A percentile compares a stretch with the other conserved stretches of the same genome.
Conservation (phyloP, 352 stramenopile species). For the Pythium vanterpoolii region DNA sequence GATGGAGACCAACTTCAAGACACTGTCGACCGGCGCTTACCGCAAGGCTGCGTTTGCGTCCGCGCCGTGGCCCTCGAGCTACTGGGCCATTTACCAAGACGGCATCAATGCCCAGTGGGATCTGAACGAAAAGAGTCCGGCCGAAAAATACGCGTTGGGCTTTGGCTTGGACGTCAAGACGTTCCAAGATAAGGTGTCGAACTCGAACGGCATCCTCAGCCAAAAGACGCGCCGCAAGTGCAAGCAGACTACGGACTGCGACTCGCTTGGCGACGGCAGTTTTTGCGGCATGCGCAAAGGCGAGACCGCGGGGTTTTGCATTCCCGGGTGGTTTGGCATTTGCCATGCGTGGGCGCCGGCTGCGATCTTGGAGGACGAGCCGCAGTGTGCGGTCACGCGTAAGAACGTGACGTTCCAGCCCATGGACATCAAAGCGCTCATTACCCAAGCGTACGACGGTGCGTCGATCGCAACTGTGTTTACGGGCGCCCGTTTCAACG, state of each 20-base stretch:
- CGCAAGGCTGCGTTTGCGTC: neutral
- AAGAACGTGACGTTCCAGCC: conserved; percentile 29
- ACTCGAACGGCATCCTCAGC: conserved; percentile 5
- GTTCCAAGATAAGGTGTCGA: conserved; percentile 26
- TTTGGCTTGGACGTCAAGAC: conserved; percentile 8
- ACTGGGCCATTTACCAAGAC: conserved; percentile 65
- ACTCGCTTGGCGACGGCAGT: neutral
- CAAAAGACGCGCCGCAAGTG: neutral
- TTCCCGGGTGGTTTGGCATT: conserved; percentile 9
- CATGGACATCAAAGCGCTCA: conserved; percentile 25
- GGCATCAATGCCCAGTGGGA: conserved; percentile 52
- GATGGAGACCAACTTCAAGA: conserved; percentile 8
- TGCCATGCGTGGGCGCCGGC: conserved; percentile 17
- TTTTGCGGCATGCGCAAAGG: conserved; percentile 1
- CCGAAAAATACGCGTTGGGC: conserved; percentile 25
- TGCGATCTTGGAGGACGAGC: conserved; percentile 5
- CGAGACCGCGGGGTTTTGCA: neutral
- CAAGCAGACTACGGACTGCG: conserved; percentile 3
- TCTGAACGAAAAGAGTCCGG: conserved; percentile 6
- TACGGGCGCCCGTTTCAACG: conserved; percentile 38
- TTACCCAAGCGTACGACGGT: conserved; percentile 24
- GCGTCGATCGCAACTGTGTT: conserved; percentile 32
- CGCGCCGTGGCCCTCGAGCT: conserved; percentile 26
- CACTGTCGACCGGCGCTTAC: conserved; percentile 11
- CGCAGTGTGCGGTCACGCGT: conserved; percentile 24